phyloP scores from a whole-genome alignment of 225 moss, liverwort and hornwort species.

The Bryoerythrophyllum caledonicum region DNA sequence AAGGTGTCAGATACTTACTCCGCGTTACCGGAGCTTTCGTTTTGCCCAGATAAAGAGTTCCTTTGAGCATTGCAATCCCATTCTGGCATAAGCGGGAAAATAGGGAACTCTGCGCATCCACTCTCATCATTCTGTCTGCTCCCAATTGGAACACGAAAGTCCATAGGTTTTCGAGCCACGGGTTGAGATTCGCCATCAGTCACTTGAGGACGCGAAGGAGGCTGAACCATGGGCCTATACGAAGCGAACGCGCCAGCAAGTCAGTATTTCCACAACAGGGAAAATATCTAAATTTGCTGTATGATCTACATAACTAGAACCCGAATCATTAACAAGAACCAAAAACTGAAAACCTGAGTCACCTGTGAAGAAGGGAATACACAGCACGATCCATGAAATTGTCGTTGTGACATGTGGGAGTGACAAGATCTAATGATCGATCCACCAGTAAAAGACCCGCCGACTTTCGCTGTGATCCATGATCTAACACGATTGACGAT shows the following conservation, averaged over 20 bases:
- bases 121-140: slow-evolving; percentile 39
- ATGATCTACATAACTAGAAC: slow-evolving; percentile 1
- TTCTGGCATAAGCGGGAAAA: slow-evolving; percentile 47
- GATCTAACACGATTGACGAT: slow-evolving; percentile 59
- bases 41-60: slow-evolving; percentile 24
- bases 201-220: slow-evolving; percentile 49
- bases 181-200: slow-evolving; percentile 39
- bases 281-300: background rate
- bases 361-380: slow-evolving; percentile 74
- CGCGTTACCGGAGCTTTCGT: slow-evolving; percentile 25
- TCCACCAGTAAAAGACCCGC: slow-evolving; percentile 86
- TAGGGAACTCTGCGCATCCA: slow-evolving; percentile 58
- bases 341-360: slow-evolving; percentile 4
- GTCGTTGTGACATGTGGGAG: slow-evolving; percentile 81
- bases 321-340: background rate
- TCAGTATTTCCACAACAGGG: slow-evolving; percentile 20
- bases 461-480: slow-evolving; percentile 66
- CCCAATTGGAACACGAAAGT: slow-evolving; percentile 58
- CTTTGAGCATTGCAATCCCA: slow-evolving; percentile 42
- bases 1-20: slow-evolving; percentile 39
- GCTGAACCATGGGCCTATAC: slow-evolving; percentile 45
- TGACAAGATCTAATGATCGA: slow-evolving; percentile 81
- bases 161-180: slow-evolving; percentile 71
- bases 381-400: slow-evolving; percentile 76
- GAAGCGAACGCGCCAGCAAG: slow-evolving; percentile 15